Percentiles rank a stretch among this genome's conserved stretches.
phyloP scores from a whole-genome alignment of 495 filamentous ascomycete genomes.

The Penicillium riverlandense region DNA sequence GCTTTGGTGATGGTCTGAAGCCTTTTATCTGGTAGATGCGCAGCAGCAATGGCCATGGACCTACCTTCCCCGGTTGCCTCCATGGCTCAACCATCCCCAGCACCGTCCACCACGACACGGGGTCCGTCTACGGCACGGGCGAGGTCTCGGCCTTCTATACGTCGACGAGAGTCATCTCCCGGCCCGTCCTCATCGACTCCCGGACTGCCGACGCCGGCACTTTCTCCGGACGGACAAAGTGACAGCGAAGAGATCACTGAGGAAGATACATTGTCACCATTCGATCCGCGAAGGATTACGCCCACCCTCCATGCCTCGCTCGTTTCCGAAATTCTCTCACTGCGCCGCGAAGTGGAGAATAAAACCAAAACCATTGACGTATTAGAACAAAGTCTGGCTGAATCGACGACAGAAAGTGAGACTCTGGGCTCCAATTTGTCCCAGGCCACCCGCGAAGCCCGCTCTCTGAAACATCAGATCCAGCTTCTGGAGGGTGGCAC shows the following conservation, averaged over 20 bases:
- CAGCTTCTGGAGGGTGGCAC: conserved; percentile 81
- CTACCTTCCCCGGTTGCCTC: conserved; percentile 14
- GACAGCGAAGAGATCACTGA: conserved; percentile 51
- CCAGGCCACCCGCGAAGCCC: conserved; percentile 61
- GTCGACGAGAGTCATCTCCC: conserved; percentile 53
- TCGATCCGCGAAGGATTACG: conserved; percentile 88
- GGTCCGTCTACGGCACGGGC: conserved; percentile 42
- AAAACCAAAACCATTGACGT: conserved; percentile 78
- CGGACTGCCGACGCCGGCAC: conserved; percentile 40
- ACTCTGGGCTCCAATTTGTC: conserved; percentile 52
- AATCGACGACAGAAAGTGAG: conserved; percentile 66
- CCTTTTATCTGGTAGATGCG: conserved; percentile 1
- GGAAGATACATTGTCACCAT: conserved; percentile 68
- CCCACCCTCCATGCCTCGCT: conserved; percentile 92
- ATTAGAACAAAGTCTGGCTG: conserved; percentile 69
- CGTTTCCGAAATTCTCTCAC: conserved; percentile 83
- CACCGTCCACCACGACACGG: conserved; percentile 60
- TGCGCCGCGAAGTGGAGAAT: conserved; percentile 82
- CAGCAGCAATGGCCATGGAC: conserved; percentile 21
- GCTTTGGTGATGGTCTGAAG: conserved; percentile 15
- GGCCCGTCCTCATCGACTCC: conserved; percentile 58
- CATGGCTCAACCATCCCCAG: conserved; percentile 46
- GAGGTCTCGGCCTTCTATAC: conserved; percentile 44
- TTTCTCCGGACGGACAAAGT: conserved; percentile 34
- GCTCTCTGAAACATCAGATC: conserved; percentile 77